Evolutionary conservation across 345 rosid species (phyloP), one percentile per base, ranked within the genome.

Genomic region (Eutrema yunnanense): DNA sequence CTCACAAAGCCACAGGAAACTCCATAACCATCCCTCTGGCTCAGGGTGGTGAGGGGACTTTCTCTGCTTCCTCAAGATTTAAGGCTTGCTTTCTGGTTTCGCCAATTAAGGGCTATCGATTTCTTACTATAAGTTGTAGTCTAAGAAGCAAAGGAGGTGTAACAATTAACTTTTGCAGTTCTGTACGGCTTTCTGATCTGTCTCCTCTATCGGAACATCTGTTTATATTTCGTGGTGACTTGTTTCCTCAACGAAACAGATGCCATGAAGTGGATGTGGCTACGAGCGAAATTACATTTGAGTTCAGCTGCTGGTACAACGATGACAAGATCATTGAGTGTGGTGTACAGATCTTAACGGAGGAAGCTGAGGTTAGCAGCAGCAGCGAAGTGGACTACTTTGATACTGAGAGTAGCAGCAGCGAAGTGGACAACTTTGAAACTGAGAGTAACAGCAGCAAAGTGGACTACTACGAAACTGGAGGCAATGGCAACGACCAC

Each of bases 241-340:
- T 65, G 48, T 40, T 26, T 11, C 0, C 0, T 5, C 11, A 2
- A 71, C 10, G 5, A 70, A 6, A 27, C 9, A 32, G 4, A 30
- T 4, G 6, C 38, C 19, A 3, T 19, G 32, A 57, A 44, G 22
- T 46, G 14, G 73, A 69, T 22, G 34, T 46, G 10, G 7, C 37
- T 19, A 22, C 1, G 27, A 26, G 52, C 6, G 66, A 36, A n/a
- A 10, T 70, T 59, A 0, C 0, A 0, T 71, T 60, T 71, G 40
- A 60, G 6, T 71, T 71, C 58, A 27, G 16, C 8, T 34, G 40
- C 16, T 0, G 1, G 6, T 0, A 9, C 9, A 0, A n/a, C 49
- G 12, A 56, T 16, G 33, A 30, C 22, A 55, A 43, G 65, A 57
- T 69, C 46, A 29, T 58, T n/a, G 73, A 55, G 54, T 67, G 72